Evolutionary conservation across 768 basidiomycete species (phyloP), one percentile per base, ranked within the genome.

Genomic region (Botryobasidium botryosum): DNA sequence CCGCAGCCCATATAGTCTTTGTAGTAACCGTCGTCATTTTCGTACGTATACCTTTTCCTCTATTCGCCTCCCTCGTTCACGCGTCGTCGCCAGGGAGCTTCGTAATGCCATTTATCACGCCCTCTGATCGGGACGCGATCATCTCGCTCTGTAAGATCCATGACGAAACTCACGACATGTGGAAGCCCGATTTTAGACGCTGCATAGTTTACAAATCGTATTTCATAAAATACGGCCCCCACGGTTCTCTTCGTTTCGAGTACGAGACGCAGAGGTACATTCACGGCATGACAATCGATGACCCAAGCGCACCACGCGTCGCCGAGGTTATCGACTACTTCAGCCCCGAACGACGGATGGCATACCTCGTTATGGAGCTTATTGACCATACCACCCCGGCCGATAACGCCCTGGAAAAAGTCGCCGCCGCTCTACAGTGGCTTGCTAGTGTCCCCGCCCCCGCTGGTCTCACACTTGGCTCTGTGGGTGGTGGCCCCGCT

Each of bases 381-480:
- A 40, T 45, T 23, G 17, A 33, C 32, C 38, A 33, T 13, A 10
- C 12, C 26, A 38, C 50, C 40, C 41, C 43, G 32, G 54, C 23
- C 23, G 13, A 25, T 13, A 12, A 52, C 47, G 47, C 54, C 38
- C 12, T 28, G 46, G 46, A 49, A 38, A 48, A 43, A 51, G 45
- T 45, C n/a, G 43, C 48, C 46, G 39, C 44, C 29, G 59, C 59
- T 50, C 41, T 60, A 29, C 27, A 46, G 23, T 59, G 59, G 59
- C 54, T 59, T 32, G 44, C 43, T 7, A 23, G 41, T n/a, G 55
- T 59, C 26, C 50, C 55, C 45, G 35, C 50, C 50, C 57, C 57
- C 46, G 43, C 54, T 40, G 38, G 47, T 40, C 48, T 35, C 26
- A 26, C 44, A 7, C 31, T 58, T 51, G 50, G 48, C 26, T 47